Evolutionary conservation across 805 yeast species (phyloP), one percentile per base, ranked within the genome.

Genomic region (Sugiyamaella floridensis): DNA sequence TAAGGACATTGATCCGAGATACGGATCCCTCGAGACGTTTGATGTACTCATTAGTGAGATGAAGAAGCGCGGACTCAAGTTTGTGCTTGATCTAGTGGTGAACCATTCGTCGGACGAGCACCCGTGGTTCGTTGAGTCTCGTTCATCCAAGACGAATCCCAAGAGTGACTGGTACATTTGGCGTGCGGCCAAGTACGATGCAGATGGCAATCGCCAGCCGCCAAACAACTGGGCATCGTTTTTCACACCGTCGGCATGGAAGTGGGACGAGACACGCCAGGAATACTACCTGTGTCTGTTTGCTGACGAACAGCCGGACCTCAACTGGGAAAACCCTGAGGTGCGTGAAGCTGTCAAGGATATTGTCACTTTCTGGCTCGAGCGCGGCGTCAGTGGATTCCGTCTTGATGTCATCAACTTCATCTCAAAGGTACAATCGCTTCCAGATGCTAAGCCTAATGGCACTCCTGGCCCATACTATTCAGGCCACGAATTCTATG

Each of bases 91-190:
- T 64, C 69, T 80, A 63, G 84, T 80, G 45, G 72, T 80, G 60
- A 80, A 80, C 69, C 85, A 80, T 63, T 75, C 82, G 20, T 78
- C 83, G 1, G 63, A 71, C 41, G 76, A 76, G 62, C 84, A 80
- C 65, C 70, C 66, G 46, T 80, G 84, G 84, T 80, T 80, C 68
- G 68, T 77, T 61, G 81, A 80, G 60, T 76, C 81, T 9, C 66
- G 79, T 51, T 69, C 77, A 6, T 75, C 80, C 15, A 73, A 69
- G 59, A 67, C 71, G 48, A 77, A 76, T 63, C 76, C 82, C 6
- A 79, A 80, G 67, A 72, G 84, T 62, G 82, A 80, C 64, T 79
- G 83, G 82, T 78, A 78, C 66, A 70, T 77, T 55, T 80, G 85
- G 85, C 76, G 71, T 58, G 75, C 76, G 32, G 72, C 80, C 29